Evolutionary conservation across 2,329 filamentous ascomycete genomes (phyloP).

Genomic region (Colletotrichum tamarilloi): DNA sequence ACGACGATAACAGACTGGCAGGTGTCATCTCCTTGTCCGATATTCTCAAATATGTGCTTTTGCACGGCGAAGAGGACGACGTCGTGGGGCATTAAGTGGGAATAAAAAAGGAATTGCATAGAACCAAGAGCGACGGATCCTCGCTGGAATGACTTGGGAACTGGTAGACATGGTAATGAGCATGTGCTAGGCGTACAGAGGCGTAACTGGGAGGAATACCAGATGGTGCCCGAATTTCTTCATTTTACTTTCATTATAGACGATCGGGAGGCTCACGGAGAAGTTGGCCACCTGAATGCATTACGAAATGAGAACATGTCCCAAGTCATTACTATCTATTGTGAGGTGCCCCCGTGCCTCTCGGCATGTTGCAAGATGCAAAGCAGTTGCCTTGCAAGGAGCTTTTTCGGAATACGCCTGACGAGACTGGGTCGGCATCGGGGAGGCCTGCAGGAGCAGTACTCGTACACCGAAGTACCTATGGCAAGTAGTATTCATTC

Average conservation of each 20-base stretch:
- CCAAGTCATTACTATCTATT: not conserved
- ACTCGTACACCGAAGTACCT: not conserved
- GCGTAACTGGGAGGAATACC: slow-evolving; percentile 36
- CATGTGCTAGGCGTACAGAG: slow-evolving; percentile 48
- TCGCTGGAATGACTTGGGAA: slow-evolving; percentile 35
- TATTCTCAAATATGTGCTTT: slow-evolving; percentile 93
- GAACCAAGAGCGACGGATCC: slow-evolving; percentile 34
- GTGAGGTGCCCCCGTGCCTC: too few relatives aligned
- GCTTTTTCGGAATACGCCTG: not conserved
- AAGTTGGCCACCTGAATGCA: slow-evolving; percentile 28
- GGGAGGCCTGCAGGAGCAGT: not conserved
- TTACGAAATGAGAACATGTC: slow-evolving; percentile 35
- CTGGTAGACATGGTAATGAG: slow-evolving; percentile 37
- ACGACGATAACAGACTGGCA: slow-evolving; percentile 86
- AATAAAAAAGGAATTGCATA: slow-evolving; percentile 30
- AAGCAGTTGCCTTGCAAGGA: not conserved
- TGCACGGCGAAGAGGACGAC: slow-evolving; percentile 76
- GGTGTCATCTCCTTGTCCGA: slow-evolving; percentile 95
- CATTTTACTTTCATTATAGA: slow-evolving; percentile 34
- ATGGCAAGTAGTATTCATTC: not conserved
- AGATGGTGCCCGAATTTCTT: slow-evolving; percentile 31
- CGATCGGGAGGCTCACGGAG: slow-evolving; percentile 14
- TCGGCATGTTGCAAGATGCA: not conserved
- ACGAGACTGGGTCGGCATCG: not conserved
- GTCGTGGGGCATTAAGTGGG: slow-evolving; percentile 12